Evolutionary conservation across 1,139 yeast genomes (phyloP), one percentile per base, ranked within the genome.

Genomic region (Blastobotrys malaysiensis): DNA sequence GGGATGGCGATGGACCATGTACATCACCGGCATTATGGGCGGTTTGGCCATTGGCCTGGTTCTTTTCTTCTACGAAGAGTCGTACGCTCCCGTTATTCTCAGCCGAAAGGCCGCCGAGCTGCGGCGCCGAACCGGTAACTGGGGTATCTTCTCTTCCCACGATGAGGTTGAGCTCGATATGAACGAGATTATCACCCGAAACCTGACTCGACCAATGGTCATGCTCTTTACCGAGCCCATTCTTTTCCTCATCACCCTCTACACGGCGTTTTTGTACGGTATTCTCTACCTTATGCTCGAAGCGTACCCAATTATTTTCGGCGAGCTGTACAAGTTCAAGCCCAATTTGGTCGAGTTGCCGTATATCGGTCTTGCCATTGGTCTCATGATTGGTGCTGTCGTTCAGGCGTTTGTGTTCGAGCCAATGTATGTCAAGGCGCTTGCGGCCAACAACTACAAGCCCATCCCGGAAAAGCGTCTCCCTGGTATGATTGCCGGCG

Each of bases 141-240:
- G 95, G 95, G 89, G 88, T 48, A 84, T 88, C 53, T 83, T 81
- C 65, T 95, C 96, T 22, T 86, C 95, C 5, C 95, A 86, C 63
- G 96, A 89, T 67, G 86, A 82, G 62, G 78, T 84, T 54, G 77
- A 78, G 52, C 73, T 88, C 49, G 76, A 83, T 44, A 55, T 87
- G 51, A 76, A 75, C 61, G 93, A 86, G 9, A 81, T 89, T 58
- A 80, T 77, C 26, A 83, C 84, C 62, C 86, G 84, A 65, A 87
- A 85, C 63, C 69, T 88, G 49, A 67, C 86, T 5, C 80, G 95
- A 71, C 96, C 96, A 5, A 51, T 88, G 26, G 68, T 68, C 19
- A 83, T 88, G 88, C 74, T 88, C 59, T 70, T 80, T 59, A 74
- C 79, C 7, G 96, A 89, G 69, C 95, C 95, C 46, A 84, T 88